Percentiles rank a stretch among this genome's conserved stretches.
These are phyloP conservation scores for Rhodocollybia butyracea DNA, from an alignment of 768 basidiomycete species.

Conservation along the genomic window DNA sequence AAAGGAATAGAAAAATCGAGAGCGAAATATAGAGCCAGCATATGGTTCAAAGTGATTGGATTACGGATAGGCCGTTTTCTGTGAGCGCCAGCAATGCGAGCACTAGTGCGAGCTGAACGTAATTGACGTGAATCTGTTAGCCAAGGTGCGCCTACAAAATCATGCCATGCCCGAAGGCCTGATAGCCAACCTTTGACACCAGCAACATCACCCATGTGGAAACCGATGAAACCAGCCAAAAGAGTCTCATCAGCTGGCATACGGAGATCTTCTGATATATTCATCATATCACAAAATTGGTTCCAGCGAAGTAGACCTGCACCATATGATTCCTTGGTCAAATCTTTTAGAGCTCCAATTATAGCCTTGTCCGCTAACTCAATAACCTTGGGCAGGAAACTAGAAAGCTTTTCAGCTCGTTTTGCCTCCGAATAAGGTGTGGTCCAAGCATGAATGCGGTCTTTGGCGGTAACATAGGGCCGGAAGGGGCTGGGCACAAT, in stretches of 20 bases:
- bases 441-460: not conserved
- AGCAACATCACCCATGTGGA: no score
- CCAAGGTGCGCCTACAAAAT: no score
- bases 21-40: not conserved
- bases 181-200: no score
- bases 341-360: not conserved
- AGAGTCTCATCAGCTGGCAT: no score
- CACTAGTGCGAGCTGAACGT: no score
- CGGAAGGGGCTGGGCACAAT: not conserved
- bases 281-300: no score
- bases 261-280: no score
- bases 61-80: not conserved
- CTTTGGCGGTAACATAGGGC: not conserved
- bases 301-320: not conserved
- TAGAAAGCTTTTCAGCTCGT: no score
- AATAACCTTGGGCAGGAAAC: not conserved
- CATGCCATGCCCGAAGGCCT: no score
- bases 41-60: no score
- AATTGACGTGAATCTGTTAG: no score
- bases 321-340: not conserved
- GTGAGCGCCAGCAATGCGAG: not conserved
- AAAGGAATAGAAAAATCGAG: conserved; percentile 19
- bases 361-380: not conserved
- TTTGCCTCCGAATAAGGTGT: not conserved
- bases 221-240: no score